These are phyloP conservation scores for Dothideomycetes sp. DNA, from an alignment of 2,329 filamentous ascomycete species.

Conservation along the genomic window DNA sequence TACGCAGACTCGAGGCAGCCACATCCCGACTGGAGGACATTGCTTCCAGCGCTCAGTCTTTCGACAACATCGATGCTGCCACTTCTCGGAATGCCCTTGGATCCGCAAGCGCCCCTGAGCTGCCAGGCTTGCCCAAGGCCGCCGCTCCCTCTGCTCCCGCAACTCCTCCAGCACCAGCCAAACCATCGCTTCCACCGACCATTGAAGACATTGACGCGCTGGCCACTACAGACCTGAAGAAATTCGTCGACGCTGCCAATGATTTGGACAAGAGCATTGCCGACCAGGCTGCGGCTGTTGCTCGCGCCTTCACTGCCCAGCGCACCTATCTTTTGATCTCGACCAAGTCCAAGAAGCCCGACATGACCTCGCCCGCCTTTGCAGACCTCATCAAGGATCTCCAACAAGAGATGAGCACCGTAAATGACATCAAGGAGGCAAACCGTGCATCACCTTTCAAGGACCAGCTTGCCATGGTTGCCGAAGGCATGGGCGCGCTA, in stretches of 20 bases:
- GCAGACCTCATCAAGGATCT: constrained; percentile 77
- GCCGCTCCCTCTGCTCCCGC: constrained; percentile 21
- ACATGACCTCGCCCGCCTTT: constrained; percentile 56
- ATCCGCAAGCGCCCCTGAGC: constrained; percentile 23
- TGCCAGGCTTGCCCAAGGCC: constrained; percentile 14
- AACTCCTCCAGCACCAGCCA: constrained; percentile 21
- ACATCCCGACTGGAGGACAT: constrained; percentile 96
- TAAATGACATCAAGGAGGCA: constrained; percentile 69
- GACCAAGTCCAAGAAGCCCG: constrained; percentile 86
- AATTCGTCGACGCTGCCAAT: constrained; percentile 67
- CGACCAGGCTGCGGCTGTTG: constrained; percentile 42
- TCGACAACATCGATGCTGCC: constrained; percentile 35
- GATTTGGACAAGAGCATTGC: constrained; percentile 52
- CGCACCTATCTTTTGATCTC: constrained; percentile 79
- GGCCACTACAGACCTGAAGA: constrained; percentile 60
- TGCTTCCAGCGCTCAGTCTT: constrained; percentile 56
- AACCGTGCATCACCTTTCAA: constrained; percentile 67
- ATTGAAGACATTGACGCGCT: constrained; percentile 81
- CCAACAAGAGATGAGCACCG: constrained; percentile 68
- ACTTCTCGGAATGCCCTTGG: constrained; percentile 9
- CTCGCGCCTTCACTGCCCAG: constrained; percentile 68
- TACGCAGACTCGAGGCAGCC: constrained; percentile 80
- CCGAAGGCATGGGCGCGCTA: constrained; percentile 79
- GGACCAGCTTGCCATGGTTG: constrained; percentile 75
- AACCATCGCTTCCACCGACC: constrained; percentile 54